Conservation (phyloP, 768 basidiomycete genomes). For the Termitomyces sp. region DNA sequence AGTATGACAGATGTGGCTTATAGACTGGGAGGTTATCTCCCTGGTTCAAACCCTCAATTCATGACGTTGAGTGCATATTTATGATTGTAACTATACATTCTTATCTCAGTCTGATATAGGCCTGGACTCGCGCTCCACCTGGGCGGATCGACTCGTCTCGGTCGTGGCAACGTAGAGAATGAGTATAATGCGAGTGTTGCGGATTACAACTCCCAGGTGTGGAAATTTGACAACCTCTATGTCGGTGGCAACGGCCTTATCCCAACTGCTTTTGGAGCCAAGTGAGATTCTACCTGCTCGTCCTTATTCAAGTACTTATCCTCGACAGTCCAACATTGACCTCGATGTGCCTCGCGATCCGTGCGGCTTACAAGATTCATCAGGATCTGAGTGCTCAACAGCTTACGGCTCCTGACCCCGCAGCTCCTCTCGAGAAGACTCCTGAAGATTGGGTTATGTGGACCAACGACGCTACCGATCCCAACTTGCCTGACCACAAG, state of each 20-base stretch:
- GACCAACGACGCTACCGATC: not conserved
- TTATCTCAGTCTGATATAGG: not conserved
- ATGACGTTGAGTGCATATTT: not conserved
- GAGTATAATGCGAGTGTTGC: not conserved
- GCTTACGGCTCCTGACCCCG: not conserved
- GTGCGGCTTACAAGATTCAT: not conserved
- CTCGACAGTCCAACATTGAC: not conserved
- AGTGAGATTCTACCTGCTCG: not conserved
- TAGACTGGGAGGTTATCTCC: not conserved
- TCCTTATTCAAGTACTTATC: not conserved
- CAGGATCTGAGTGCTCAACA: not conserved
- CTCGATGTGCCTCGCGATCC: not conserved
- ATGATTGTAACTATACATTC: not conserved
- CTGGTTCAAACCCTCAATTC: not conserved
- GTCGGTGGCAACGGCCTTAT: not conserved
- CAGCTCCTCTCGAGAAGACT: not conserved
- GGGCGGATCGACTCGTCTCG: not conserved
- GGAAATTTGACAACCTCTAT: not conserved
- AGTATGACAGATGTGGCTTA: not conserved
- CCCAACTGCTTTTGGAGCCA: not conserved
- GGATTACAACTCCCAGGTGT: not conserved
- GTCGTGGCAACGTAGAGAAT: not conserved
- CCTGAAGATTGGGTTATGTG: not conserved
- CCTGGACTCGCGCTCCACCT: not conserved
- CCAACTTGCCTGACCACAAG: not conserved